Percentiles rank a stretch among this genome's conserved stretches.
These are phyloP conservation scores for Leccinum subrobustum DNA, from an alignment of 1,284 basidiomycete genomes.

Conservation along the genomic window DNA sequence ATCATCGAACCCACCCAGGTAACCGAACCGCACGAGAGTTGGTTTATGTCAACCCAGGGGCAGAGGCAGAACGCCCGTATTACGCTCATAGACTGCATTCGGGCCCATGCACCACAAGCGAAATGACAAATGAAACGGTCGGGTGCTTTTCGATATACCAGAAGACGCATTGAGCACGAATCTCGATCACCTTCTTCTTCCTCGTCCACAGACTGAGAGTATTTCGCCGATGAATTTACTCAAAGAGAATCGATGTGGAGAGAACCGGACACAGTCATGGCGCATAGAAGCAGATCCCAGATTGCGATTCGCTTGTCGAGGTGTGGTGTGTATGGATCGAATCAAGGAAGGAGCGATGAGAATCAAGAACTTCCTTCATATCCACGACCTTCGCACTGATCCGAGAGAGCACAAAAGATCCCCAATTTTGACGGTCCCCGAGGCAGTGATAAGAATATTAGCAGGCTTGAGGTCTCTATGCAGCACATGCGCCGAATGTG, in stretches of 20 bases:
- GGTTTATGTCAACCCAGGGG: constrained; percentile 58
- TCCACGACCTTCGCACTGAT: constrained; percentile 44
- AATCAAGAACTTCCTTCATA: constrained; percentile 48
- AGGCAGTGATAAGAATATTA: constrained; percentile 92
- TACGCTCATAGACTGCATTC: constrained; percentile 68
- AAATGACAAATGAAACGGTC: constrained; percentile 75
- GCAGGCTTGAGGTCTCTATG: constrained; percentile 98
- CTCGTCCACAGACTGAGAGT: constrained; percentile 31
- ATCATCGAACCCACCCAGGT: constrained; percentile 70
- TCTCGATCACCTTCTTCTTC: constrained; percentile 26
- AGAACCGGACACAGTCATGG: constrained; percentile 72
- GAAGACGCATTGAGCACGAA: constrained; percentile 68
- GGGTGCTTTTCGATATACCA: constrained; percentile 72
- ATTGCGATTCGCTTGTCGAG: too few species aligned
- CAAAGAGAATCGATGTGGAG: constrained; percentile 66
- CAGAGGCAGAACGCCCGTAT: constrained; percentile 49
- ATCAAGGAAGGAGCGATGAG: constrained; percentile 56
- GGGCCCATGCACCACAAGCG: constrained; percentile 55
- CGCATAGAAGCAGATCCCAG: constrained; percentile 51
- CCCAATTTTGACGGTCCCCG: constrained; percentile 96
- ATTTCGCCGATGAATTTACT: constrained; percentile 49
- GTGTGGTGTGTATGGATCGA: constrained; percentile 43
- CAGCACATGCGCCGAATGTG: constrained; percentile 93
- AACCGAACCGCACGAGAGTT: constrained; percentile 68
- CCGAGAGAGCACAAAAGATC: constrained; percentile 78